Evolutionary conservation across 176 grass and related monocot species (phyloP), one percentile per base, ranked within the genome.

Genomic region (Eremochloa ophiuroides): DNA sequence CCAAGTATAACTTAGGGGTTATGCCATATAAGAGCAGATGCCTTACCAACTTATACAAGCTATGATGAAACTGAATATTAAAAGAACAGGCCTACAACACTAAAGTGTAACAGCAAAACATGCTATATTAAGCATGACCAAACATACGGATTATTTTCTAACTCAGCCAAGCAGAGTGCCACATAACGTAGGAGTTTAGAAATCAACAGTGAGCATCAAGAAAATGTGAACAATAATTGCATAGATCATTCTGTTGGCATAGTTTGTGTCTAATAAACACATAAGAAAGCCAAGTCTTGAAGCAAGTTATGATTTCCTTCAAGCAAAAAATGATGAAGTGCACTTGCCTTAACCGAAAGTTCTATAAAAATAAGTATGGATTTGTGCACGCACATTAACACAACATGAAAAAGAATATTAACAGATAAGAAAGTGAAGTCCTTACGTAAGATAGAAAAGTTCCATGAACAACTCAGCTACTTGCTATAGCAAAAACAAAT

Each of bases 1-100:
- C 14, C 22, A 85, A 80, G 33, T 76, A 61, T 61, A 80, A 73
- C 29, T 17, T 73, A 73, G 33, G 46, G 22, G 2, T 8, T 44
- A 33, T 78, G 6, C 22, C 13, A 62, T 38, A 74, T 33, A 68
- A 69, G 4, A 72, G 4, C 34, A 55, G 6, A 80, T 64, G 34
- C 11, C 25, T 63, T 75, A 62, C 8, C 27, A 80, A 80, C 18
- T 42, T 58, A 83, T 29, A 76, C 27, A 59, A 58, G n/a, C 15
- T 43, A 76, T 23, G 15, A 35, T 76, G 30, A 88, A 80, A 80
- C 51, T 50, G 39, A 61, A 75, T 28, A 62, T 26, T 82, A 18
- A 50, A 82, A 82, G 1, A 27, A 26, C 43, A 80, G 3, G 15
- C 13, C 27, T 74, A 74, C 9, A 23, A 59, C 30, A 82, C 15